Percentiles rank a stretch among this genome's conserved stretches.
These are phyloP conservation scores for Chiua virens DNA, from an alignment of 768 basidiomycete species.

Conservation along the genomic window DNA sequence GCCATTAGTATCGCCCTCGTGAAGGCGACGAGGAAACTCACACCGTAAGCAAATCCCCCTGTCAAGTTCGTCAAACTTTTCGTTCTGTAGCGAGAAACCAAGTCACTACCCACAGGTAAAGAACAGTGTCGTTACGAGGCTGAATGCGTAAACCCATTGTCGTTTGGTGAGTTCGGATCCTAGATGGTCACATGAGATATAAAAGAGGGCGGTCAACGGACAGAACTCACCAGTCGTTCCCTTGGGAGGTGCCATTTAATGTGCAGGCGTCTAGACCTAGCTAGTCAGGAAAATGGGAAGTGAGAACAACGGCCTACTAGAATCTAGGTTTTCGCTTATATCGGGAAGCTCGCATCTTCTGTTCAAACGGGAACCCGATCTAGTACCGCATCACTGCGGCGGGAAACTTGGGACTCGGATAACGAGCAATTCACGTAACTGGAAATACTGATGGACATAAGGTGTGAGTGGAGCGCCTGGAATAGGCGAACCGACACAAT, in stretches of 20 bases:
- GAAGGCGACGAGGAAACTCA: constrained; percentile 29
- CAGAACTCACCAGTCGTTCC: constrained; percentile 42
- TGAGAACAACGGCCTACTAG: constrained; percentile 1
- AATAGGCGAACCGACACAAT: constrained; percentile 3
- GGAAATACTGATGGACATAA: background rate
- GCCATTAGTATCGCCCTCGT: constrained; percentile 15
- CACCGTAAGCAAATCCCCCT: constrained; percentile 72
- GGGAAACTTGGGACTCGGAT: background rate
- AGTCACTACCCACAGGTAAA: constrained; percentile 56
- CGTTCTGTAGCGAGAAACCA: background rate
- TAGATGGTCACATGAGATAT: background rate
- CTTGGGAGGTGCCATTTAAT: constrained; percentile 36
- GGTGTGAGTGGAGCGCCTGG: background rate
- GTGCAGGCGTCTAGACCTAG: background rate
- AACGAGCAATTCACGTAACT: background rate
- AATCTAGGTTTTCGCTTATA: constrained; percentile 11
- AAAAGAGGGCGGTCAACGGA: background rate
- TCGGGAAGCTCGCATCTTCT: background rate
- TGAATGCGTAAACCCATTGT: constrained; percentile 59
- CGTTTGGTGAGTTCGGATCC: constrained; percentile 43
- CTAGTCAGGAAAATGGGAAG: constrained; percentile 1
- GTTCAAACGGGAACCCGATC: too few species aligned
- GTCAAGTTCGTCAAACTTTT: background rate
- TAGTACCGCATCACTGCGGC: background rate
- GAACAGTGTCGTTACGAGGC: constrained; percentile 72